phyloP scores from a whole-genome alignment of 495 filamentous ascomycete genomes.

The Platismatia glauca region DNA sequence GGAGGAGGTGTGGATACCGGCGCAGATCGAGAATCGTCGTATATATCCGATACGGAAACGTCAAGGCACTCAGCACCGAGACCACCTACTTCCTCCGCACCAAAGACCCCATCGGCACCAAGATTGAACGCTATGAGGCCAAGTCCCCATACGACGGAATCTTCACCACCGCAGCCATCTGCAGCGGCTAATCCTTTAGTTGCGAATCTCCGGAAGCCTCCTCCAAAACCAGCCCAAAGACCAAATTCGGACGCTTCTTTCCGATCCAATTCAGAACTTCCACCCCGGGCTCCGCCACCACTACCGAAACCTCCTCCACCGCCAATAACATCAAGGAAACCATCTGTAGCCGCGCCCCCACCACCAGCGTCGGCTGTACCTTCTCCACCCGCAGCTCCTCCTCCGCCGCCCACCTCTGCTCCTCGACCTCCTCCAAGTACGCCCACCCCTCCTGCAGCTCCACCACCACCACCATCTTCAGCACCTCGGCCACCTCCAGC shows the following conservation, averaged over 20 bases:
- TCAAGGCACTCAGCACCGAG: conserved; percentile 50
- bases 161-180: conserved; percentile 39
- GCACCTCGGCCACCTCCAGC: conserved; percentile 35
- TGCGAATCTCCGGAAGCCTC: conserved; percentile 52
- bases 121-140: conserved; percentile 33
- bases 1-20: conserved; percentile 87
- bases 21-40: conserved; percentile 65
- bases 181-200: conserved; percentile 43
- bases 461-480: conserved; percentile 42
- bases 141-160: conserved; percentile 49
- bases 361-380: conserved; percentile 35
- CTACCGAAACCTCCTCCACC: conserved; percentile 47
- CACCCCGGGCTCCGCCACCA: conserved; percentile 58
- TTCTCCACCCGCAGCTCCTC: conserved; percentile 36
- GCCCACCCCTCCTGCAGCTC: conserved; percentile 21
- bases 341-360: conserved; percentile 39
- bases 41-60: conserved; percentile 72
- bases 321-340: conserved; percentile 51
- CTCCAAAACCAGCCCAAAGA: conserved; percentile 42
- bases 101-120: conserved; percentile 38
- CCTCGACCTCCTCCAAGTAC: conserved; percentile 34
- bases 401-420: conserved; percentile 34
- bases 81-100: conserved; percentile 47
- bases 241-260: conserved; percentile 42
- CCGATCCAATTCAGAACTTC: conserved; percentile 35